phyloP scores from a whole-genome alignment of 352 stramenopile species.

The Phytophthora fragariaefolia region DNA sequence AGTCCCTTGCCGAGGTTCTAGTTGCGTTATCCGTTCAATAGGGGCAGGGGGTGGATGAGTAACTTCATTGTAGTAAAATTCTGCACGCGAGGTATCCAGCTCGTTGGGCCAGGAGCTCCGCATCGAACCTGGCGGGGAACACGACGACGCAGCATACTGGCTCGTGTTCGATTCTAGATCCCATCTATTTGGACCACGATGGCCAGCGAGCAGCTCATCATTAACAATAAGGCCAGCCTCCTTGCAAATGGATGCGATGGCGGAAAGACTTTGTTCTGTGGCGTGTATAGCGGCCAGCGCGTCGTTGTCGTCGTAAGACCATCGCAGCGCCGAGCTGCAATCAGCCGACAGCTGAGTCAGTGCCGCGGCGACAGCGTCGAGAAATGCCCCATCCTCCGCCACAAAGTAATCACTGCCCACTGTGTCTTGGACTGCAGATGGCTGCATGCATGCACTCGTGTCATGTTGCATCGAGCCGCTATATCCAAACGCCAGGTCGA shows the following conservation, averaged over 20 bases:
- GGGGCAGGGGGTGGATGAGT: conserved; percentile 5
- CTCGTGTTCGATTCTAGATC: not conserved
- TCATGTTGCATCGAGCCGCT: not conserved
- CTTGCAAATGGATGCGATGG: conserved; percentile 30
- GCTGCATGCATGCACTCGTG: no score
- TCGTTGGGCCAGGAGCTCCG: conserved; percentile 8
- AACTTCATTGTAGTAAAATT: not conserved
- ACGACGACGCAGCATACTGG: not conserved
- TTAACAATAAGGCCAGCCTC: conserved; percentile 28
- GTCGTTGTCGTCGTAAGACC: conserved; percentile 26
- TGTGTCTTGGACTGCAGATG: not conserved
- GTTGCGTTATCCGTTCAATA: conserved; percentile 6
- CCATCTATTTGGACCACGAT: not conserved
- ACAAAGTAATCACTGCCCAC: conserved; percentile 23
- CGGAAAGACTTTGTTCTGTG: conserved; percentile 20
- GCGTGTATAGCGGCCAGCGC: conserved; percentile 25
- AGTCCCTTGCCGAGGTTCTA: not conserved
- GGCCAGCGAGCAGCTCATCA: not conserved
- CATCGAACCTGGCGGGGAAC: not conserved
- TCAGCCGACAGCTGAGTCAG: conserved; percentile 29
- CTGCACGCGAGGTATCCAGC: not conserved
- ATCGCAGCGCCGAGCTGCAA: conserved; percentile 25
- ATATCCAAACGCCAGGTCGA: not conserved
- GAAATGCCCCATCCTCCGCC: conserved; percentile 43
- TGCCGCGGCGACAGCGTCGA: conserved; percentile 33